Evolutionary conservation across 2,329 filamentous ascomycete genomes (phyloP).

Genomic region (Leptodontidium sp.): DNA sequence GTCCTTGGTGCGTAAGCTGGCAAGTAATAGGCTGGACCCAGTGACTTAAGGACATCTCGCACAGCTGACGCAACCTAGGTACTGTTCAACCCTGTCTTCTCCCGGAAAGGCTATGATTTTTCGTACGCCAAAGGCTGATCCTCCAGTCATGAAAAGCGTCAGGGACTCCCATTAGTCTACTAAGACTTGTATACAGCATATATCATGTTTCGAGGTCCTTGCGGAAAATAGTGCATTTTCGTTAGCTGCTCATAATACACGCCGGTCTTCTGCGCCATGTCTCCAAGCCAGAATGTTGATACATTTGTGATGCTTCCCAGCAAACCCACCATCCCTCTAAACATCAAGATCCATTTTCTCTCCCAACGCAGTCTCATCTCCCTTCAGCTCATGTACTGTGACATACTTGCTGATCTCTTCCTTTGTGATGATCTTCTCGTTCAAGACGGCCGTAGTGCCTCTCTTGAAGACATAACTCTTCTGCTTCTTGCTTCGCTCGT

Average conservation of each 20-base stretch:
- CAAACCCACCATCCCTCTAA: conserved; percentile 47
- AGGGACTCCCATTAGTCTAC: background rate
- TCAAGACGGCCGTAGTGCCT: conserved; percentile 94
- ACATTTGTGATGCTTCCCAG: conserved; percentile 29
- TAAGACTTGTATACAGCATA: background rate
- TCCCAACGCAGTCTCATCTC: conserved; percentile 61
- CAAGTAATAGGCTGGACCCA: no score
- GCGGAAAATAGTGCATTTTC: conserved; percentile 22
- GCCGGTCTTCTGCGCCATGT: conserved; percentile 28
- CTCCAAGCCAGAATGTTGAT: conserved; percentile 36
- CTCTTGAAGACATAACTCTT: conserved; percentile 90
- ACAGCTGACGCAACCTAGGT: no score
- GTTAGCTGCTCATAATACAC: conserved; percentile 33
- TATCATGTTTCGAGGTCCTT: background rate
- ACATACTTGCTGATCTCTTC: conserved; percentile 95
- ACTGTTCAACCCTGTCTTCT: no score
- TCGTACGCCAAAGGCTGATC: no score
- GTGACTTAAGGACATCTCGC: no score
- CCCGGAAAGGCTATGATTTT: no score
- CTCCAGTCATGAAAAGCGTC: background rate
- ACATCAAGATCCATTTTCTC: conserved; percentile 76
- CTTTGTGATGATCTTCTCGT: conserved; percentile 95
- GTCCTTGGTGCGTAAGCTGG: no score
- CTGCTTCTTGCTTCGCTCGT: conserved; percentile 89
- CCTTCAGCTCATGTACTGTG: conserved; percentile 81